These are phyloP conservation scores for Lactuca sativa DNA, from an alignment of 129 eudicot genomes.

Conservation along the genomic window DNA sequence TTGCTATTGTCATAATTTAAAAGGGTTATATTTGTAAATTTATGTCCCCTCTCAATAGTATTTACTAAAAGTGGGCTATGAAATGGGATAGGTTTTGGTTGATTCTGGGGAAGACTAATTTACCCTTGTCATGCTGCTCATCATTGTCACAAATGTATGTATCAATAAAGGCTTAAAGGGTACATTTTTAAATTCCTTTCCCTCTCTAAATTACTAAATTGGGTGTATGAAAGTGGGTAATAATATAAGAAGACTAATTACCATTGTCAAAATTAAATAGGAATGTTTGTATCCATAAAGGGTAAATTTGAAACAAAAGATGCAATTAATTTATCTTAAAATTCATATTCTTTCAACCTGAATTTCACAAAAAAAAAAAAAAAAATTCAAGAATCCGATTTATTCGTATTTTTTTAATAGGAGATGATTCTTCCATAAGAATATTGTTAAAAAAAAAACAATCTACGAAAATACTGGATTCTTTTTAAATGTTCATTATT, in stretches of 20 bases:
- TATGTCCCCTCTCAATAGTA: background rate
- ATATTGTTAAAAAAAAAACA: too few species aligned
- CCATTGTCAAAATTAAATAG: background rate
- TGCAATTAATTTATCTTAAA: constrained; percentile 5
- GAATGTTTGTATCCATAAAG: constrained; percentile 10
- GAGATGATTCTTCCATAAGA: too few species aligned
- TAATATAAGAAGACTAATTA: background rate
- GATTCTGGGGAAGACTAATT: constrained; percentile 15
- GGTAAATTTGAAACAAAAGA: background rate
- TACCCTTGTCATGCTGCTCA: background rate
- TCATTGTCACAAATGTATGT: background rate
- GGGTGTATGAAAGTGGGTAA: background rate
- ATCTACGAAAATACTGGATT: too few species aligned
- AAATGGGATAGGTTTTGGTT: constrained; percentile 37
- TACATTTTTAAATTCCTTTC: constrained; percentile 22
- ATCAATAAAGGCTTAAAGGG: background rate
- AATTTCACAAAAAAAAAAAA: too few species aligned
- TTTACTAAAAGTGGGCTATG: constrained; percentile 6
- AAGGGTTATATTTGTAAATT: background rate
- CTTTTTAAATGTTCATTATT: background rate
- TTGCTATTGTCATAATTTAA: background rate
- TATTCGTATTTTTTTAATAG: too few species aligned
- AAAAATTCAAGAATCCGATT: too few species aligned
- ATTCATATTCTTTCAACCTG: background rate
- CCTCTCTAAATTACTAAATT: constrained; percentile 18